Base-by-base conservation (phyloP, 1,284 basidiomycete species). In the Trametes sp. region DNA sequence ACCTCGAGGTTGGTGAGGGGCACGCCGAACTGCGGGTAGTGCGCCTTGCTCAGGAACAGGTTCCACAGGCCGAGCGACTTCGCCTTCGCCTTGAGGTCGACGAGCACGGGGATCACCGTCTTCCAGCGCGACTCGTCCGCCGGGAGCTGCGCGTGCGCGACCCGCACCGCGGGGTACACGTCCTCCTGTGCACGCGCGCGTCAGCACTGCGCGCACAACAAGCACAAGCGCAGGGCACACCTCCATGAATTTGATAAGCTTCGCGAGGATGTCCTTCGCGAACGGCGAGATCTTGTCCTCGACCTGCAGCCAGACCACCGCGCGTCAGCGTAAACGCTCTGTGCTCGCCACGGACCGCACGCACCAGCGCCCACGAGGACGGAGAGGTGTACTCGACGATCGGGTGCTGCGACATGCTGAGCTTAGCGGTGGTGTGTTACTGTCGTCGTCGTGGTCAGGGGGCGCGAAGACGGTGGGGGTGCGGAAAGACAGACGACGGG, bases 41-140 rank as follows among this genome's bases (percentile, higher is more conserved):
- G 96, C 51, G 87, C 84, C 78, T 95, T 96, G 83, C 93, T 95
- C 66, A 98, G 82, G 85, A 98, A 98, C 46, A 99, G 84, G 76
- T 98, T 98, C 97, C 97, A 99, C 50, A 99, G 84, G 1, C 97
- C 97, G 42, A 89, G 85, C 70, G 87, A 84, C 79, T 90, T 92
- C 4, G 97, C 97, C 77, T 93, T 95, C 64, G 75, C 82, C 82
- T 98, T 98, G 71, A 99, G 85, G 62, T 93, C 90, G 71, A 90
- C 91, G 63, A 97, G 81, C 63, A 97, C 79, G 3, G 92, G 88
- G 44, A 96, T 89, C 67, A 95, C 83, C 4, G 89, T 87, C 78
- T 91, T 86, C 96, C 96, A 99, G 64, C 97, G 87, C 72, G 81
- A 80, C 63, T 77, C 83, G 76, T 96, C 92, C 45, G 81, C 78